Evolutionary conservation across 163 green algal species (phyloP).

Genomic region (Volvox carteri): DNA sequence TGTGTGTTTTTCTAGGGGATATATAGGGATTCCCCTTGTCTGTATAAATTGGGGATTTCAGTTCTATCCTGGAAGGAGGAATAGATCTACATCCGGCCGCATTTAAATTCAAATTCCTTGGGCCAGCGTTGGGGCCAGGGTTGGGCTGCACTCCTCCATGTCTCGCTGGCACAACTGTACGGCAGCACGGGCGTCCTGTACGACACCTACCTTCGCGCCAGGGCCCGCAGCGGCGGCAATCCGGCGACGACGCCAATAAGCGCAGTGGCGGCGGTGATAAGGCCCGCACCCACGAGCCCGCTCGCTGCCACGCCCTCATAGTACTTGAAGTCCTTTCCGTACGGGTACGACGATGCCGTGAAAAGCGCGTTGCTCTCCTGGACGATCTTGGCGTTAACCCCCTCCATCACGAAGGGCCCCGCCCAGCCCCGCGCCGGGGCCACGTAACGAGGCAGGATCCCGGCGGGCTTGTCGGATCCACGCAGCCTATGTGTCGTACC

Average conservation of each 20-base stretch:
- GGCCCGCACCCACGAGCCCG: slow-evolving; percentile 20
- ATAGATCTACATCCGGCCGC: no score
- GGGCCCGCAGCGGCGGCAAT: slow-evolving; percentile 44
- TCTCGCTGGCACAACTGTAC: no score
- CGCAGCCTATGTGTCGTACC: neutral
- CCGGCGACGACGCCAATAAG: slow-evolving; percentile 42
- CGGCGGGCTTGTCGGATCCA: slow-evolving; percentile 55
- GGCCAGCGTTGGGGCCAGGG: no score
- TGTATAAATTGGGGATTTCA: no score
- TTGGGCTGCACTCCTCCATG: no score
- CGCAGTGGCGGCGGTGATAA: slow-evolving; percentile 33
- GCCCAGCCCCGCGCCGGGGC: slow-evolving; percentile 52
- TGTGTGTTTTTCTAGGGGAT: neutral
- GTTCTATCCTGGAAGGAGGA: no score
- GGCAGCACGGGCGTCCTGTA: no score
- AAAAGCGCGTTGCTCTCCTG: slow-evolving; percentile 64
- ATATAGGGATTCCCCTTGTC: neutral
- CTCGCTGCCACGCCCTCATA: slow-evolving; percentile 14
- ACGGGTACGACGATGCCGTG: slow-evolving; percentile 22
- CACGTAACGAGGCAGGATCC: slow-evolving; percentile 57
- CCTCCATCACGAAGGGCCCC: slow-evolving; percentile 71
- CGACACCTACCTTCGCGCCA: slow-evolving; percentile 19
- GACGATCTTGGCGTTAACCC: slow-evolving; percentile 63
- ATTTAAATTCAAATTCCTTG: no score
- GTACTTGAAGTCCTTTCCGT: slow-evolving; percentile 74